Percentiles rank a stretch among this genome's conserved stretches.
These are phyloP conservation scores for Escovopsis sp. DNA, from an alignment of 2,329 filamentous ascomycete genomes.

Conservation along the genomic window DNA sequence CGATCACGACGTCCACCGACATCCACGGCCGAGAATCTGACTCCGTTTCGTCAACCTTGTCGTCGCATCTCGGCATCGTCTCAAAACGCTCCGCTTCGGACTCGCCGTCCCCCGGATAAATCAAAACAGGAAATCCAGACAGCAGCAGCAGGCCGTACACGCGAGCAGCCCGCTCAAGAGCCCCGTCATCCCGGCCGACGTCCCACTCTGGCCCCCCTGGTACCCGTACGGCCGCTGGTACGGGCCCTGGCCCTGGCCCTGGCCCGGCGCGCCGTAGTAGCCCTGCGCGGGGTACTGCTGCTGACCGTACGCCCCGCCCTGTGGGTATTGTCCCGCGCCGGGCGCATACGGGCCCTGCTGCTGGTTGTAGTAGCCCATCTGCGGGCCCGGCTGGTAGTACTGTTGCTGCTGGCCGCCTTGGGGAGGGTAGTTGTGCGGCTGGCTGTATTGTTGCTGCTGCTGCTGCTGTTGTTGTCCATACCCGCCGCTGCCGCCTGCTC, in stretches of 20 bases:
- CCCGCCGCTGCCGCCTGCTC: conserved; percentile 13
- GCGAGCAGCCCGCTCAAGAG: conserved; percentile 33
- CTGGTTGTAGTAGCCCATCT: conserved; percentile 30
- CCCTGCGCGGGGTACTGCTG: conserved; percentile 17
- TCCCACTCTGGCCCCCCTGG: conserved; percentile 17
- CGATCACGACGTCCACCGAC: no score
- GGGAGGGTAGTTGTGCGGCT: conserved; percentile 15
- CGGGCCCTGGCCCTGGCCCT: conserved; percentile 14
- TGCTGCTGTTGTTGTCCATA: conserved; percentile 11
- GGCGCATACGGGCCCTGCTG: conserved; percentile 20
- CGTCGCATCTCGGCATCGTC: no score
- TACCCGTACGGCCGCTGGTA: conserved; percentile 17
- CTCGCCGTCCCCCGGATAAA: neutral
- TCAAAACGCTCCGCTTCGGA: no score
- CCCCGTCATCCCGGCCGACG: conserved; percentile 13
- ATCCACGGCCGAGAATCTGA: no score
- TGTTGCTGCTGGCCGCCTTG: conserved; percentile 19
- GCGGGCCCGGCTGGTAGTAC: conserved; percentile 27
- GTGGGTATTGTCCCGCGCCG: conserved; percentile 20
- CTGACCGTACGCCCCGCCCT: conserved; percentile 13
- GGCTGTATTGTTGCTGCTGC: conserved; percentile 14
- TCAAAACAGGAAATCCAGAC: conserved; percentile 42
- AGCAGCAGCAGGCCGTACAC: conserved; percentile 42
- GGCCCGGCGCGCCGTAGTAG: conserved; percentile 19
- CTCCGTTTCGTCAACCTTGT: no score